These are phyloP conservation scores for Clathrospora elynae DNA, from an alignment of 2,329 filamentous ascomycete species.

Conservation along the genomic window DNA sequence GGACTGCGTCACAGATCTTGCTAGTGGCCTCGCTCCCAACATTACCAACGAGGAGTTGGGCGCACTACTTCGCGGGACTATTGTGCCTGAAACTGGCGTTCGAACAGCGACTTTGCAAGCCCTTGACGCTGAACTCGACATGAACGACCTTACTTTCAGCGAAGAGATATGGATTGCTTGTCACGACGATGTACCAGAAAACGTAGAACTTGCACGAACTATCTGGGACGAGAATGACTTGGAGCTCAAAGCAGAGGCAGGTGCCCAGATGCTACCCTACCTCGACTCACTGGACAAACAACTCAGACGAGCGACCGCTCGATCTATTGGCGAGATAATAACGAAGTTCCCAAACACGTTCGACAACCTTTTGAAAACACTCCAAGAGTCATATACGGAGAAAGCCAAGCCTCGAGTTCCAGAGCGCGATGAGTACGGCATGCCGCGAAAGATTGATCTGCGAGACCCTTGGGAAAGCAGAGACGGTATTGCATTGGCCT, in stretches of 20 bases:
- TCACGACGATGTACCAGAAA: slow-evolving; percentile 89
- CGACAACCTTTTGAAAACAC: slow-evolving; percentile 63
- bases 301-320: slow-evolving; percentile 80
- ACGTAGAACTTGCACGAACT: slow-evolving; percentile 77
- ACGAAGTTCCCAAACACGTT: slow-evolving; percentile 65
- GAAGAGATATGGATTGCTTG: slow-evolving; percentile 92
- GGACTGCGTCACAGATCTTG: slow-evolving; percentile 86
- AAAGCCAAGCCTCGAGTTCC: slow-evolving; percentile 82
- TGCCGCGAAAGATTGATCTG: slow-evolving; percentile 86
- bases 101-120: slow-evolving; percentile 85
- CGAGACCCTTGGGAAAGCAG: slow-evolving; percentile 90
- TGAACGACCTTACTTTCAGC: slow-evolving; percentile 83
- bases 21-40: slow-evolving; percentile 81
- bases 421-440: slow-evolving; percentile 89
- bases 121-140: slow-evolving; percentile 87
- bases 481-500: slow-evolving; percentile 85
- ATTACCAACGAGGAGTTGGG: slow-evolving; percentile 74
- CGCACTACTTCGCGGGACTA: slow-evolving; percentile 76
- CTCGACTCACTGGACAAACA: slow-evolving; percentile 79
- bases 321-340: slow-evolving; percentile 77
- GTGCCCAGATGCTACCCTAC: slow-evolving; percentile 74
- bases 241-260: slow-evolving; percentile 67
- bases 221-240: slow-evolving; percentile 97
- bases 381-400: slow-evolving; percentile 75
- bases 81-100: slow-evolving; percentile 79